Evolutionary conservation across 371 early-diverging fungal species (phyloP).

Genomic region (Actinomortierella ambigua): DNA sequence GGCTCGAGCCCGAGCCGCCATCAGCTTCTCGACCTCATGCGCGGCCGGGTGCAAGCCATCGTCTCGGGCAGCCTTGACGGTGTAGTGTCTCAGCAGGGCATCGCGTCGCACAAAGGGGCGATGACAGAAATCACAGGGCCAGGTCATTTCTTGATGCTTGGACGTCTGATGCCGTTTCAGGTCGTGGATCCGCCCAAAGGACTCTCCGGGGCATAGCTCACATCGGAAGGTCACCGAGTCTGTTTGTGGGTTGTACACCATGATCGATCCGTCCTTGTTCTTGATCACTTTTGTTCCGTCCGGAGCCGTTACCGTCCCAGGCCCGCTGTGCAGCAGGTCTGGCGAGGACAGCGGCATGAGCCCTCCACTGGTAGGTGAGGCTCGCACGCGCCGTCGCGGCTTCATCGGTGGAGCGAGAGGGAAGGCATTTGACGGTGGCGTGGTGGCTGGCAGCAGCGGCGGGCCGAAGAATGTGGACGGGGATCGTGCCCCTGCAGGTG

Average conservation of each 20-base stretch:
- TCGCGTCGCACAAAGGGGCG: conserved; percentile 38
- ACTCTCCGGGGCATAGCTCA: conserved; percentile 20
- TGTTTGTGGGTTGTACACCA: conserved; percentile 34
- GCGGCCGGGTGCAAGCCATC: conserved; percentile 34
- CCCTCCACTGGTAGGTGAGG: too few relatives aligned
- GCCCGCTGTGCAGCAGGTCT: too few relatives aligned
- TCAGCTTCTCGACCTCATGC: conserved; percentile 17
- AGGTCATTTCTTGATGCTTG: conserved; percentile 33
- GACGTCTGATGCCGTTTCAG: conserved; percentile 37
- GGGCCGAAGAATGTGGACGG: too few relatives aligned
- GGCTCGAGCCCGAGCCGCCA: conserved; percentile 29
- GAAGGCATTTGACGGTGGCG: too few relatives aligned
- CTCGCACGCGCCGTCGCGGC: too few relatives aligned
- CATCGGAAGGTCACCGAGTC: conserved; percentile 28
- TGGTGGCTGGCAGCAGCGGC: too few relatives aligned
- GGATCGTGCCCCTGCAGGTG: too few relatives aligned
- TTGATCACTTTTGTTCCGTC: conserved; percentile 3
- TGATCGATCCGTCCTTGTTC: conserved; percentile 31
- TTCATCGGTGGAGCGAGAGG: too few relatives aligned
- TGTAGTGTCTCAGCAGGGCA: conserved; percentile 32
- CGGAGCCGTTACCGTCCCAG: too few relatives aligned
- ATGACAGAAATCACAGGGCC: conserved; percentile 42
- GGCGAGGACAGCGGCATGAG: too few relatives aligned
- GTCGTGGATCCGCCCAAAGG: conserved; percentile 35
- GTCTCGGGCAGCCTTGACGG: conserved; percentile 28